phyloP scores from a whole-genome alignment of 164 flowering plant genomes.

The Chimonanthus praecox region DNA sequence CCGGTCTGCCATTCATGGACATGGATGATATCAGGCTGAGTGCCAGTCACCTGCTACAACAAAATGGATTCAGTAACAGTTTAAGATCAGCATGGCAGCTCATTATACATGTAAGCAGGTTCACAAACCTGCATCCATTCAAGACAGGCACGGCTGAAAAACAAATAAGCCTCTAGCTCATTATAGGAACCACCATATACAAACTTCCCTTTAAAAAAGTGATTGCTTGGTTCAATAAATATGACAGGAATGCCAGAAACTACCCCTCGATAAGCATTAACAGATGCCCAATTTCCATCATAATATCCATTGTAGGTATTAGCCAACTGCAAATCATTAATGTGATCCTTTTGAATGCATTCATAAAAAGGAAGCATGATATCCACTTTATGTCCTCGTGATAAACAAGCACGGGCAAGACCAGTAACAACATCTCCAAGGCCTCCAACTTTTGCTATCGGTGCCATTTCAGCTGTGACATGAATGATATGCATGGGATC shows the following conservation, averaged over 20 bases:
- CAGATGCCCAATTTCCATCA: conserved; percentile 52
- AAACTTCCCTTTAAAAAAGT: conserved; percentile 49
- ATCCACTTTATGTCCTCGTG: conserved; percentile 57
- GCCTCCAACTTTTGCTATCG: conserved; percentile 70
- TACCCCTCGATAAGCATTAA: conserved; percentile 44
- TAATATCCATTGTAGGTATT: conserved; percentile 41
- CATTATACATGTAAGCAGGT: not conserved
- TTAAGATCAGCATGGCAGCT: not conserved
- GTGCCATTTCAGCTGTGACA: conserved; percentile 78
- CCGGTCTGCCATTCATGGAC: conserved; percentile 73
- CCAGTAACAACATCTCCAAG: conserved; percentile 83
- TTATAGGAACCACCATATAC: conserved; percentile 67
- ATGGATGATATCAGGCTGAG: conserved; percentile 62
- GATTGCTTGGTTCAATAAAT: conserved; percentile 50
- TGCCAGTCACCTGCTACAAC: conserved; percentile 44
- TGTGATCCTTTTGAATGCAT: conserved; percentile 47
- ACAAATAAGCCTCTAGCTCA: conserved; percentile 65
- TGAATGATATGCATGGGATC: conserved; percentile 50
- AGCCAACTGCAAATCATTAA: conserved; percentile 31
- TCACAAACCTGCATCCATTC: conserved; percentile 71
- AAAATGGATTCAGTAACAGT: not conserved
- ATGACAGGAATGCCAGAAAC: conserved; percentile 52
- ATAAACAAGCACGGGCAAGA: conserved; percentile 56
- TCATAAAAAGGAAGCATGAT: conserved; percentile 66
- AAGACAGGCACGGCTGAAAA: conserved; percentile 68